Base-by-base conservation (phyloP, 1,284 basidiomycete genomes). In the Cutaneotrichosporon sp. region DNA sequence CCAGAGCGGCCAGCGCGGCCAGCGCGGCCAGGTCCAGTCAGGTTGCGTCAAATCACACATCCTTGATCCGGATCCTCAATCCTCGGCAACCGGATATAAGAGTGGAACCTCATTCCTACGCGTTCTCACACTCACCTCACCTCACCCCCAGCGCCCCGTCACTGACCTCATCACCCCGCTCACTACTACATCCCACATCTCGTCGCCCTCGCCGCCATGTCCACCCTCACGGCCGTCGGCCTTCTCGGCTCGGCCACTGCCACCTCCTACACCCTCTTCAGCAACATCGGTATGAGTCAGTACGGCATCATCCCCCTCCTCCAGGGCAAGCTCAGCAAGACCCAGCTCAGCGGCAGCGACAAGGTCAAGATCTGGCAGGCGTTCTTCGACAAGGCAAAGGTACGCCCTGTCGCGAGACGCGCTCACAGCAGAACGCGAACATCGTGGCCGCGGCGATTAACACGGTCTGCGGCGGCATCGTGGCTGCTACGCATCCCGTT, bases 241-340 rank as follows among this genome's bases (percentile, higher is more conserved):
- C 60, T 66, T 14, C 54, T 61, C 38, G 44, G 61, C 17, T 55
- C 55, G 11, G 49, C 52, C 10, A 34, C 57, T 7, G 48, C 55
- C 10, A 61, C 64, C 3, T 50, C 60, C 25, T 62, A 62, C 47
- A 55, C 60, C 38, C 54, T 66, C 51, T 66, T 62, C 58, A 20
- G 49, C 34, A 56, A 59, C 38, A 19, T 65, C 29, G 57, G 52
- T 25, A 52, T 55, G 19, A 29, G n/a, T 7, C 56, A 61, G 39
- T 37, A 57, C 31, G 66, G 66, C 32, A n/a, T 57, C 32, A 52
- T 65, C 26, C 57, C 64, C 1, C 52, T 63, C 11, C 38, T 68
- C 31, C 57, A 52, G 31, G 61, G 59, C 17, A 38, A 47, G 14
- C 20, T 62, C 16, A 46, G 46, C 9, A 17, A 46, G 24, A 25